Percentiles rank a stretch among this genome's conserved stretches.
phyloP scores from a whole-genome alignment of 805 yeast genomes.

The Maudiozyma saulgeensis region DNA sequence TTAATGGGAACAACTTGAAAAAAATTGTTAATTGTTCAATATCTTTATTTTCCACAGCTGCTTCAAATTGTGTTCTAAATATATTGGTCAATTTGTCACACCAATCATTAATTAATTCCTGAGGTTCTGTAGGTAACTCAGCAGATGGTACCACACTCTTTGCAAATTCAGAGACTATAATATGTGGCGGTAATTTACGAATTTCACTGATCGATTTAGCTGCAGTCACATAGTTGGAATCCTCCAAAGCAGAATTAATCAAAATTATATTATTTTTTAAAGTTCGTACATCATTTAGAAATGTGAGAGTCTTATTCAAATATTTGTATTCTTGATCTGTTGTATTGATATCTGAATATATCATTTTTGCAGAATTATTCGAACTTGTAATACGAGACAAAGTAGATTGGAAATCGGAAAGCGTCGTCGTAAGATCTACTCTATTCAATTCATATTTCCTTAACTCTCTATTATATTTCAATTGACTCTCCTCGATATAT shows the following conservation, averaged over 20 bases:
- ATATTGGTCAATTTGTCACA: slow-evolving; percentile 44
- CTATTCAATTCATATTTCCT: slow-evolving; percentile 48
- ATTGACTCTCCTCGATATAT: slow-evolving; percentile 17
- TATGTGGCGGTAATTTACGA: slow-evolving; percentile 41
- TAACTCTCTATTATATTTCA: slow-evolving; percentile 17
- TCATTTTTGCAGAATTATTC: slow-evolving; percentile 51
- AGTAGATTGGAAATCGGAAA: slow-evolving; percentile 47
- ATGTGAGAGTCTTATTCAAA: slow-evolving; percentile 51
- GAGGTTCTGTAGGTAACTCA: slow-evolving; percentile 76
- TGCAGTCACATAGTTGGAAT: slow-evolving; percentile 63
- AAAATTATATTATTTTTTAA: slow-evolving; percentile 57
- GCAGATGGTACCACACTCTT: slow-evolving; percentile 75
- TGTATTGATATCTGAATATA: slow-evolving; percentile 60
- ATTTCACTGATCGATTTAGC: slow-evolving; percentile 56
- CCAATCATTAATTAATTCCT: slow-evolving; percentile 47
- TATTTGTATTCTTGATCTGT: slow-evolving; percentile 62
- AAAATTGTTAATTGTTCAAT: slow-evolving; percentile 65
- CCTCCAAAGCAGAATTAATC: slow-evolving; percentile 59
- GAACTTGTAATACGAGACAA: slow-evolving; percentile 48
- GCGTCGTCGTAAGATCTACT: slow-evolving; percentile 54
- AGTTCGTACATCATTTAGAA: slow-evolving; percentile 56
- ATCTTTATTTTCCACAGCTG: slow-evolving; percentile 57
- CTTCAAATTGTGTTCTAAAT: slow-evolving; percentile 54
- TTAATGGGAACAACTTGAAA: slow-evolving; percentile 80
- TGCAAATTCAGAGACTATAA: slow-evolving; percentile 65